Percentiles rank a stretch among this genome's conserved stretches.
phyloP scores from a whole-genome alignment of 1,284 basidiomycete genomes.

The Rhodotorula glutinis region DNA sequence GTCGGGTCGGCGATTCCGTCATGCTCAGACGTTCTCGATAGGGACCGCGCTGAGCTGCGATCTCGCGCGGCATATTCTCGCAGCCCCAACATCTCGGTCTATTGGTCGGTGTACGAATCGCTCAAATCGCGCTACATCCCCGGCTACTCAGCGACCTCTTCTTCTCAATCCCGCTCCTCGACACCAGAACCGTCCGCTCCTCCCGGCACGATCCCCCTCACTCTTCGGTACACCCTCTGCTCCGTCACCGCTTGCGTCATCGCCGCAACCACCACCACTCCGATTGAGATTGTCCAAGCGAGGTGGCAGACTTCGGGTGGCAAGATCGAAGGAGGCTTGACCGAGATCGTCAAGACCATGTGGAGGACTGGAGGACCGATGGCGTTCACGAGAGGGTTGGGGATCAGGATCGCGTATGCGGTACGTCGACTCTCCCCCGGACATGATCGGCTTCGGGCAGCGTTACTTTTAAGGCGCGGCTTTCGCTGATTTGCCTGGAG shows the following conservation, averaged over 20 bases:
- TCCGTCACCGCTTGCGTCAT: conserved; percentile 37
- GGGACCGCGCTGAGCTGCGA: no score
- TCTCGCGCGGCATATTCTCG: no score
- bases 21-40: no score
- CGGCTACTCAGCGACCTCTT: conserved; percentile 26
- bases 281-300: conserved; percentile 41
- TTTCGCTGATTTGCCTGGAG: no score
- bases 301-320: conserved; percentile 41
- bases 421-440: conserved; percentile 10
- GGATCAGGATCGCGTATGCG: conserved; percentile 39
- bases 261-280: conserved; percentile 36
- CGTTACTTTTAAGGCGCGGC: no score
- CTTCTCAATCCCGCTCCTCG: background rate
- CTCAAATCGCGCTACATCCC: conserved; percentile 42
- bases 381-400: conserved; percentile 38
- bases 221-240: conserved; percentile 39
- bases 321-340: conserved; percentile 21
- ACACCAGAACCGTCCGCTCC: background rate
- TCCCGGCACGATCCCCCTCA: conserved; percentile 22
- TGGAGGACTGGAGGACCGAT: conserved; percentile 33
- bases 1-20: background rate
- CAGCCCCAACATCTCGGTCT: conserved; percentile 18
- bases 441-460: no score
- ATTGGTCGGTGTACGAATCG: conserved; percentile 39
- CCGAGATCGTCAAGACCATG: conserved; percentile 32